Base-by-base conservation (phyloP, 2,329 filamentous ascomycete genomes). In the Colletotrichum filicis region DNA sequence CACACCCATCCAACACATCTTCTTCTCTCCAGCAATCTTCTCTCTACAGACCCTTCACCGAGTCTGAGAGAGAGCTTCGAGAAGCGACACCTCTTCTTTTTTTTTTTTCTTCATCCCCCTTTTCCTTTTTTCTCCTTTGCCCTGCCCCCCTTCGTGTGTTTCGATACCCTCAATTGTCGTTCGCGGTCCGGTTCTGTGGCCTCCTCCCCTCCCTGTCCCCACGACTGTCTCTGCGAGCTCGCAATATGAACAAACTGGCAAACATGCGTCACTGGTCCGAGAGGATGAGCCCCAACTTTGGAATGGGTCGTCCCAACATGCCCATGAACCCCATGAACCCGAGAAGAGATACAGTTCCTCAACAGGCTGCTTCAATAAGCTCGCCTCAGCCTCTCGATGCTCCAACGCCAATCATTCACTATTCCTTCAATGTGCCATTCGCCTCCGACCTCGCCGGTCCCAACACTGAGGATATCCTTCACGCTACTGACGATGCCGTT, bases 371-470 rank as follows among this genome's bases (percentile, higher is more conserved):
- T 71, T 87, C 90, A 75, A 86, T 91, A 80, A 88, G 92, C 78
- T 92, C 93, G 76, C 91, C 93, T 71, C 92, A 93, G 76, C 87
- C 92, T 75, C 89, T 92, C 80, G 93, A 96, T 81, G 88, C 92
- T 65, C 74, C 74, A 26, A 73, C 66, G 52, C 66, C 74, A 37
- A 92, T 91, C 76, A 94, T 98, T 83, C 95, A 97, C 83, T 93
- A 98, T 82, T 96, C 95, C 76, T 98, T 99, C 91, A 98, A 98
- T 82, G 93, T 99, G 61, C 97, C 97, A 74, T 98, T 98, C 85
- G 92, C 95, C 77, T 97, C 94, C 76, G 96, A 96, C 79, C 91
- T 99, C 74, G 91, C 94, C 75, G 97, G 97, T 42, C 97, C 97
- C 75, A 95, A 98, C 79, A 93, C 93, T 77, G 95, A 98, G 83